Evolutionary conservation across 2,329 filamentous ascomycete species (phyloP), one percentile per base, ranked within the genome.

Genomic region (Rhinocladiella mackenziei): DNA sequence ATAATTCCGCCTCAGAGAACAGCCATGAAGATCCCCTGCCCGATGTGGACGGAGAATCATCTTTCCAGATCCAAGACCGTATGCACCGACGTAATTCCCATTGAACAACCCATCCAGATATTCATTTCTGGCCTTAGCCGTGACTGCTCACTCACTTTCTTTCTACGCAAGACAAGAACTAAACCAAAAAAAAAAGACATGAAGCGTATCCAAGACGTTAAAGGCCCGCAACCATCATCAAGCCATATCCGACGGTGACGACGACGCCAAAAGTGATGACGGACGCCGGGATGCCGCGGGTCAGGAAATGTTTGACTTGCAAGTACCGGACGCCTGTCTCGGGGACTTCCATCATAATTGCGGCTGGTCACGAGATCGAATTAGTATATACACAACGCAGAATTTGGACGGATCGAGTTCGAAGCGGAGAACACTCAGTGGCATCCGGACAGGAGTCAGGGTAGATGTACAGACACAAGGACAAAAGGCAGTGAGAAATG

Each of bases 261-360:
- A 96, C 83, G 7, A 98, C 86, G 0, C 75, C 65, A 56, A 94
- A 83, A 1, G 89, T 83, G 42, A 96, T 73, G 25, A 97, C 63
- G 65, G 86, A 94, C 61, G 85, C 83, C 1, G 92, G 91, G 26
- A 98, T 80, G 60, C 92, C 92, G n/a, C 89, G 75, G 39, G 85
- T 94, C 60, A 98, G 83, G 66, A 98, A 98, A 64, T 98, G 92
- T 62, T 85, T 86, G 39, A 98, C 94, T 48, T 84, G 76, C 41
- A 98, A 76, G 62, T 98, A 98, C 43, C 92, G 77, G 62, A 94
- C 87, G 6, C 92, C 92, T 0, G 89, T 94, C 53, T 84, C 77
- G 0, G 86, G 78, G 59, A 98, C 91, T 68, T 98, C 92, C 75
- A 97, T 97, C 92, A 98, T 97, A 60, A 98, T 97, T 3, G 92